Evolutionary conservation across 345 rosid genomes (phyloP).

Genomic region (Lumnitzera racemosa): DNA sequence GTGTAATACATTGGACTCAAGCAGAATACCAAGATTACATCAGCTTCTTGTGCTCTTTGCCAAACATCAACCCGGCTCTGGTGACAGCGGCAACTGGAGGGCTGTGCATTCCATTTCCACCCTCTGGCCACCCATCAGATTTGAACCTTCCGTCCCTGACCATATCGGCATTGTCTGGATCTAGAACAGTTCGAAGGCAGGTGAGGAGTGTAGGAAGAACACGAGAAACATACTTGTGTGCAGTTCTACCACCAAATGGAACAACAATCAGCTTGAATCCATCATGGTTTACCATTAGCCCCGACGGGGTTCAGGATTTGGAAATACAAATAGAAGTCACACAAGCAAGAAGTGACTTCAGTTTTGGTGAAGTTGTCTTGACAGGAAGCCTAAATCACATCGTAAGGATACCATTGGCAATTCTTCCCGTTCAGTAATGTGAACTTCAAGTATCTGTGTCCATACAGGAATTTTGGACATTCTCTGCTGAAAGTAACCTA

Average conservation of each 20-base stretch:
- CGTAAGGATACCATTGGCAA: slow-evolving; percentile 40
- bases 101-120: slow-evolving; percentile 27
- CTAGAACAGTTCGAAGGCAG: slow-evolving; percentile 36
- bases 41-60: slow-evolving; percentile 64
- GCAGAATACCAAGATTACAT: slow-evolving; percentile 61
- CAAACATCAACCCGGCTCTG: slow-evolving; percentile 22
- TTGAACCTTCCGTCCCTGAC: slow-evolving; percentile 78
- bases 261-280: slow-evolving; percentile 46
- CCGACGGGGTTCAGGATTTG: slow-evolving; percentile 38
- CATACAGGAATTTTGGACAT: neutral
- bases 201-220: slow-evolving; percentile 46
- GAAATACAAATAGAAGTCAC: slow-evolving; percentile 43
- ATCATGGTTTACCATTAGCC: slow-evolving; percentile 45
- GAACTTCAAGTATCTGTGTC: neutral
- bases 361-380: slow-evolving; percentile 65
- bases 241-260: slow-evolving; percentile 60
- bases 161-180: slow-evolving; percentile 37
- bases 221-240: slow-evolving; percentile 43
- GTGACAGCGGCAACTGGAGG: slow-evolving; percentile 46
- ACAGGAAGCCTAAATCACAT: slow-evolving; percentile 70
- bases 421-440: slow-evolving; percentile 1
- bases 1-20: slow-evolving; percentile 6
- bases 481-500: too few species aligned
- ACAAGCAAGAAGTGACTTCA: slow-evolving; percentile 25
- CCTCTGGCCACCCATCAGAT: slow-evolving; percentile 46